Percentiles rank a stretch among this genome's conserved stretches.
phyloP scores from a whole-genome alignment of 257 asterid genomes.

The Primulina huaijiensis region DNA sequence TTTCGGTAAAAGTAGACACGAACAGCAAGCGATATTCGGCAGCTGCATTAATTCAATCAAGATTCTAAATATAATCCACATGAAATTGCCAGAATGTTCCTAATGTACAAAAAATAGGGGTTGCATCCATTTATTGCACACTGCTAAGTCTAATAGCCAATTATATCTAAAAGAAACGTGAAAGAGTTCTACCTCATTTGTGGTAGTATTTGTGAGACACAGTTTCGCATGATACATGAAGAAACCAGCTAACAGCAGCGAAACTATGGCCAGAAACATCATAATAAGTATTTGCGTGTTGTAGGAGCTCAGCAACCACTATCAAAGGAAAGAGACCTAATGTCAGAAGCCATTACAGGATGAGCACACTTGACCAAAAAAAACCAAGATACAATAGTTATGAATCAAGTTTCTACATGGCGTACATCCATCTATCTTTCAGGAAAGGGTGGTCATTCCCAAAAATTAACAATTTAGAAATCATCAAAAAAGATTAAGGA shows the following conservation, averaged over 20 bases:
- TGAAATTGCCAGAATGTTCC: neutral
- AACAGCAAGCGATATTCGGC: no score
- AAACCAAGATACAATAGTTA: neutral
- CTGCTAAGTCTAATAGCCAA: conserved; percentile 11
- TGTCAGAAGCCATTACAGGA: conserved; percentile 23
- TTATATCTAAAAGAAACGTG: conserved; percentile 7
- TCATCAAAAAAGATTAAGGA: neutral
- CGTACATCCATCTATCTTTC: conserved; percentile 8
- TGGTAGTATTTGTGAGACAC: conserved; percentile 85
- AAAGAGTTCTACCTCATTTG: conserved; percentile 70
- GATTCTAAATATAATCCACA: neutral
- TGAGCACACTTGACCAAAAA: conserved; percentile 15
- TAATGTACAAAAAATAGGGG: neutral
- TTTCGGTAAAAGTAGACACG: no score
- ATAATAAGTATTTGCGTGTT: conserved; percentile 85
- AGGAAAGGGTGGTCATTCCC: neutral
- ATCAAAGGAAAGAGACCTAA: conserved; percentile 38
- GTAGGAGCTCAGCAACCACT: conserved; percentile 86
- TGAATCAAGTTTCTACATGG: conserved; percentile 5
- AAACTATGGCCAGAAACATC: conserved; percentile 76
- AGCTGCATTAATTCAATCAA: no score
- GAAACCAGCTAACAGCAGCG: conserved; percentile 83
- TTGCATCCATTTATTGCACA: conserved; percentile 9
- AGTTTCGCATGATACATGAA: conserved; percentile 84
- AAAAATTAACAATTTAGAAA: neutral